A percentile compares a stretch with the other conserved stretches of the same genome.
Evolutionary conservation across 2,329 filamentous ascomycete species (phyloP).

Genomic region (Colletotrichum higginsianum): DNA sequence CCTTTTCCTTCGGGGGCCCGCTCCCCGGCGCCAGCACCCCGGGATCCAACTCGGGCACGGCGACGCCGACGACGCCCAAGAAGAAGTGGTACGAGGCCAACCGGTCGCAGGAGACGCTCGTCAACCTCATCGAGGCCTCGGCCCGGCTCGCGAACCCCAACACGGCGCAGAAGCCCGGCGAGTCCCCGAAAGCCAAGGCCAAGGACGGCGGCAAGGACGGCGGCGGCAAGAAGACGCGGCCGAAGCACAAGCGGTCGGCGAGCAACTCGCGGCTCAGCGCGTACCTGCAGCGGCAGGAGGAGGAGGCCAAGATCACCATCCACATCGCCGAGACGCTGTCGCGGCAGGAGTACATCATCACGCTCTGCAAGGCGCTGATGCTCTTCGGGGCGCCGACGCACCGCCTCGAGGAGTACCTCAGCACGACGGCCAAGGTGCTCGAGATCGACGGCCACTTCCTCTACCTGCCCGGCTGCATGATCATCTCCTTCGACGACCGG

Average conservation of each 20-base stretch:
- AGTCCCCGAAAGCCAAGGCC: constrained; percentile 42
- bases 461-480: constrained; percentile 93
- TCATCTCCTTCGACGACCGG: constrained; percentile 86
- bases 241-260: constrained; percentile 54
- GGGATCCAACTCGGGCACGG: constrained; percentile 53
- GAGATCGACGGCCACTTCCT: constrained; percentile 91
- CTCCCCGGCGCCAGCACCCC: constrained; percentile 56
- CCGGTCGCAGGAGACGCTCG: constrained; percentile 62
- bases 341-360: constrained; percentile 86
- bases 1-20: constrained; percentile 54
- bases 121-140: constrained; percentile 64
- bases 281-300: constrained; percentile 60
- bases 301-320: constrained; percentile 57
- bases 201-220: constrained; percentile 27
- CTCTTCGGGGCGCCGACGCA: constrained; percentile 91
- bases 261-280: constrained; percentile 56
- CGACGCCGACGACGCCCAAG: constrained; percentile 54
- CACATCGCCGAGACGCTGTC: constrained; percentile 78
- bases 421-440: constrained; percentile 85
- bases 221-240: constrained; percentile 50
- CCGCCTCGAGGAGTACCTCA: constrained; percentile 90
- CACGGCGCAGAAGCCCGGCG: constrained; percentile 37
- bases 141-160: constrained; percentile 57
- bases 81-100: constrained; percentile 66
- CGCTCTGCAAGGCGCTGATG: constrained; percentile 89